Base-by-base conservation (phyloP, 2,329 filamentous ascomycete species). In the Chalaropsis thielavioides region DNA sequence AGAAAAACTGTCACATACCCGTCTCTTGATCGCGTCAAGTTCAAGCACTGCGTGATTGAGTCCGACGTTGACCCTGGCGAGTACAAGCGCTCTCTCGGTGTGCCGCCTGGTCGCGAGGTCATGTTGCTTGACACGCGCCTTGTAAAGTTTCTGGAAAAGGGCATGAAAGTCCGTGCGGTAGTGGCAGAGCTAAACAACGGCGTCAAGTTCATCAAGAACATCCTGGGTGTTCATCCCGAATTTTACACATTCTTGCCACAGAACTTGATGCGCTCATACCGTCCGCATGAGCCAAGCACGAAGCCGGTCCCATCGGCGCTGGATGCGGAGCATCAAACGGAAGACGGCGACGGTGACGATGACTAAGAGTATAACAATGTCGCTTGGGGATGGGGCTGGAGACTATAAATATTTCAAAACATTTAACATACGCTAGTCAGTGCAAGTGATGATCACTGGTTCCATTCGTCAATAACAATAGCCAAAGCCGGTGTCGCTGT, bases 241-340 rank as follows among this genome's bases (percentile, higher is more conserved):
- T 89, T 88, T 71, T 83, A 88, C 71, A 80, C 77, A 0, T 83
- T 83, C 65, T 75, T 91, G 31, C 80, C 82, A 0, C 89, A 92
- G 72, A 82, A 86, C 69, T 75, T 88, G 68, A 88, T 92, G 85
- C 70, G 78, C 24, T 73, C 78, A 19, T 91, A 82, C 80, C 88
- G 84, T 72, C 74, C 80, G 27, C 85, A 86, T 0, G 71, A 71
- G 2, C 69, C 69, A 0, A 76, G 76, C 35, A 73, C 78, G 15
- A 76, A 80, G 0, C 77, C 77, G 2, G 75, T 77, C 1, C 78
- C 76, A 2, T 81, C 78, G 0, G 73, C 78, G 1, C 69, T 63
- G n/a, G 51, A 54, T 11, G n/a, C 38, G 24, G 46, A 19, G 35
- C 27, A 58, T 4, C 17, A 58, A 3, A 4, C 15, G 31, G 27